Evolutionary conservation across 192 early-diverging fungal genomes (phyloP).

Genomic region (Backusella australiensis): DNA sequence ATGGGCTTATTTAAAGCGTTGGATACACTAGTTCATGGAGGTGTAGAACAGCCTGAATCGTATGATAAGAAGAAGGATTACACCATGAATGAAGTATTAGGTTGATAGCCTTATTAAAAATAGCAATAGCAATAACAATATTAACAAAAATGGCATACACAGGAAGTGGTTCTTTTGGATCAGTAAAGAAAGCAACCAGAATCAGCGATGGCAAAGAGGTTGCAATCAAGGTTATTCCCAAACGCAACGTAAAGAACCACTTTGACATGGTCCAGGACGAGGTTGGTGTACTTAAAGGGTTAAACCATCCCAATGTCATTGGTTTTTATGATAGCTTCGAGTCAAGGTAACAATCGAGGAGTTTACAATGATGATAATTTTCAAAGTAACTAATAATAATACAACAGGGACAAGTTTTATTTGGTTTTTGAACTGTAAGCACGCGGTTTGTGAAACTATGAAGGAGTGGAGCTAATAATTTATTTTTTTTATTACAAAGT

Average conservation of each 20-base stretch:
- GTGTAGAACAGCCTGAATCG: constrained; percentile 48
- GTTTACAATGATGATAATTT: not conserved
- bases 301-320: constrained; percentile 90
- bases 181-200: constrained; percentile 63
- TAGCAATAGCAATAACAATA: not conserved
- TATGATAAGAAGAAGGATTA: constrained; percentile 72
- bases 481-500: constrained; percentile 14
- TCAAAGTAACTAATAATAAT: not conserved
- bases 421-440: constrained; percentile 74
- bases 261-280: constrained; percentile 91
- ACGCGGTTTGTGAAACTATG: not conserved
- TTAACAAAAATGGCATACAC: no score
- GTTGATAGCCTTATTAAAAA: constrained; percentile 29
- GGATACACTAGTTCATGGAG: constrained; percentile 32
- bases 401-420: constrained; percentile 65
- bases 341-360: constrained; percentile 24
- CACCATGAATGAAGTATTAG: constrained; percentile 55
- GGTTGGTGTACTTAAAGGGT: constrained; percentile 79
- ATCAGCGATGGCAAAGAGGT: constrained; percentile 74
- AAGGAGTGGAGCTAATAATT: not conserved
- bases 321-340: constrained; percentile 78
- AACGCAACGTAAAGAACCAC: constrained; percentile 76
- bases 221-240: constrained; percentile 92
- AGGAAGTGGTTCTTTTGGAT: constrained; percentile 67
- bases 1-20: constrained; percentile 27